Evolutionary conservation across 768 basidiomycete genomes (phyloP).

Genomic region (Trametes cubensis): DNA sequence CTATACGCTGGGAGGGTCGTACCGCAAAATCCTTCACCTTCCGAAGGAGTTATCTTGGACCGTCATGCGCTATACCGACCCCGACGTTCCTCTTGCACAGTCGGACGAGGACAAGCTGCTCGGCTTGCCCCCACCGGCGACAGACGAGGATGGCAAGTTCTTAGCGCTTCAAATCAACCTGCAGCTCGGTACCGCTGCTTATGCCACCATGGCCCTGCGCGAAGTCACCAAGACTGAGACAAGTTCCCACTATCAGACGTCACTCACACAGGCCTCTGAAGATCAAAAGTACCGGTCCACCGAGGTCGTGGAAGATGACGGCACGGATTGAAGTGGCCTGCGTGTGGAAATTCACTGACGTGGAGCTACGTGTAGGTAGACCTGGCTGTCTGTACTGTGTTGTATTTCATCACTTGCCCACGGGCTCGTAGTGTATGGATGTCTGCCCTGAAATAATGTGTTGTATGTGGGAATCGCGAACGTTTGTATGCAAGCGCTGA

Average conservation of each 20-base stretch:
- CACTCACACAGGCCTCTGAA: slow-evolving; percentile 73
- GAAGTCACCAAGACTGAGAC: slow-evolving; percentile 97
- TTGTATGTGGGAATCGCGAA: neutral
- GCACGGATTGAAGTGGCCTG: slow-evolving; percentile 4
- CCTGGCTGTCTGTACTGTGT: slow-evolving; percentile 15
- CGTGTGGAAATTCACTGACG: slow-evolving; percentile 17
- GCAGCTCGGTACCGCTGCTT: slow-evolving; percentile 87
- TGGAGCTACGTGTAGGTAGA: slow-evolving; percentile 19
- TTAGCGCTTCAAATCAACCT: slow-evolving; percentile 85
- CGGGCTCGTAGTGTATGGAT: slow-evolving; percentile 7
- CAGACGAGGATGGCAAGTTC: slow-evolving; percentile 77
- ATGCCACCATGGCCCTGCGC: slow-evolving; percentile 97
- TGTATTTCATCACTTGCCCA: slow-evolving; percentile 16
- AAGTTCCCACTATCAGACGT: slow-evolving; percentile 87
- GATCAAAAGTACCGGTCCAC: slow-evolving; percentile 79
- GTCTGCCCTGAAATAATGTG: slow-evolving; percentile 11
- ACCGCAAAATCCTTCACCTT: slow-evolving; percentile 86
- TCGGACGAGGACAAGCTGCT: slow-evolving; percentile 94
- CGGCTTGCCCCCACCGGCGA: slow-evolving; percentile 70
- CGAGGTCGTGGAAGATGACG: slow-evolving; percentile 39
- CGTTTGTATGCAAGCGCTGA: slow-evolving; percentile 8
- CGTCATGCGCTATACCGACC: slow-evolving; percentile 87
- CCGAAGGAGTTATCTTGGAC: slow-evolving; percentile 84
- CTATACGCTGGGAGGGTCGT: slow-evolving; percentile 90
- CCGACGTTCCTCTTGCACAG: slow-evolving; percentile 88